phyloP scores from a whole-genome alignment of 345 rosid genomes.

The Lagerstroemia speciosa region DNA sequence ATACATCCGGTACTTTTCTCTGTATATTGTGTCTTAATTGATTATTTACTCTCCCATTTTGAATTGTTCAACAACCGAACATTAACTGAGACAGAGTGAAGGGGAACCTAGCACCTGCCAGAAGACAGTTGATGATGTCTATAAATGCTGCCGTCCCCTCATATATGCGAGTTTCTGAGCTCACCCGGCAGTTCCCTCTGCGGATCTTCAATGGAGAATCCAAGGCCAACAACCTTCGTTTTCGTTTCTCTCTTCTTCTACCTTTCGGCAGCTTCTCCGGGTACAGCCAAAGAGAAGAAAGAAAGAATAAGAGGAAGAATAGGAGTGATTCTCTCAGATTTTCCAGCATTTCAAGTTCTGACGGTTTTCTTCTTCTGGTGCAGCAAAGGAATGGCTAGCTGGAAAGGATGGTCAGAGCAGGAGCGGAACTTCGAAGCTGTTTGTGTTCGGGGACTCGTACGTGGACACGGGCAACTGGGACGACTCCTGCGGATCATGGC shows the following conservation, averaged over 20 bases:
- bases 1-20: too few species aligned
- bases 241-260: background rate
- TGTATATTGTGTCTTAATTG: background rate
- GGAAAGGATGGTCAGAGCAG: background rate
- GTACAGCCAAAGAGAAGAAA: background rate
- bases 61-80: background rate
- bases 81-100: background rate
- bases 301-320: background rate
- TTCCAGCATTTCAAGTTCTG: background rate
- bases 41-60: background rate
- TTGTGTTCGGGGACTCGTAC: slow-evolving; percentile 79
- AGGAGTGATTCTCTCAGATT: background rate
- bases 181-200: background rate
- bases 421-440: slow-evolving; percentile 22
- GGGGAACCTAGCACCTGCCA: background rate
- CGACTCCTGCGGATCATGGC: slow-evolving; percentile 30
- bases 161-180: background rate
- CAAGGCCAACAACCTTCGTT: background rate
- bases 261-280: slow-evolving; percentile 1
- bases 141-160: background rate
- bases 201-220: slow-evolving; percentile 10
- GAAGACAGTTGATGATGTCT: background rate
- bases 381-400: background rate
- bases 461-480: slow-evolving; percentile 60
- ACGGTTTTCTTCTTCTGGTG: background rate